These are phyloP conservation scores for Calcarisporium arbuscula DNA, from an alignment of 2,329 filamentous ascomycete genomes.

Conservation along the genomic window DNA sequence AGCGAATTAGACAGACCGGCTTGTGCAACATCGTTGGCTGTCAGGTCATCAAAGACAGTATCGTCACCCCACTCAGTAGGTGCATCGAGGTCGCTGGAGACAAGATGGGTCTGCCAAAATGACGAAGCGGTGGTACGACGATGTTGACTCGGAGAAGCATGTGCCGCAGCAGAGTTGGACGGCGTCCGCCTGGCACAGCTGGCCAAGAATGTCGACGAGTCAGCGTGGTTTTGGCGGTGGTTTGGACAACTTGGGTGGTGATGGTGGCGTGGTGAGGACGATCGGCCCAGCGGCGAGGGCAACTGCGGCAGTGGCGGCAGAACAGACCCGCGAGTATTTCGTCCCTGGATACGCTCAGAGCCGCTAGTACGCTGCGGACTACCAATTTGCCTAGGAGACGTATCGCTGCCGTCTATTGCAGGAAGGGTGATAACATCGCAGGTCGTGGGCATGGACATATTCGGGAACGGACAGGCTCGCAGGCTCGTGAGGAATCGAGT, in stretches of 20 bases:
- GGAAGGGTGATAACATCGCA: no score
- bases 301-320: constrained; percentile 8
- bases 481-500: no score
- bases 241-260: constrained; percentile 2
- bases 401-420: no score
- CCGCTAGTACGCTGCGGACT: no score
- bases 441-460: no score
- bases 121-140: background rate
- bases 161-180: no score
- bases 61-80: constrained; percentile 9
- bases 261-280: constrained; percentile 11
- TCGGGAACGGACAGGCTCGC: no score
- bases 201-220: background rate
- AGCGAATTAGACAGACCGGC: background rate
- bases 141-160: constrained; percentile 1
- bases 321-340: background rate
- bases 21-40: background rate
- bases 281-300: constrained; percentile 10
- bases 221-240: constrained; percentile 3
- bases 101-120: constrained; percentile 5
- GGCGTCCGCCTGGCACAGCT: no score
- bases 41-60: constrained; percentile 5
- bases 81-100: constrained; percentile 2
- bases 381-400: no score
- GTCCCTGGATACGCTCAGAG: no score